Evolutionary conservation across 192 early-diverging fungal species (phyloP).

Genomic region (Coemansia sp.): DNA sequence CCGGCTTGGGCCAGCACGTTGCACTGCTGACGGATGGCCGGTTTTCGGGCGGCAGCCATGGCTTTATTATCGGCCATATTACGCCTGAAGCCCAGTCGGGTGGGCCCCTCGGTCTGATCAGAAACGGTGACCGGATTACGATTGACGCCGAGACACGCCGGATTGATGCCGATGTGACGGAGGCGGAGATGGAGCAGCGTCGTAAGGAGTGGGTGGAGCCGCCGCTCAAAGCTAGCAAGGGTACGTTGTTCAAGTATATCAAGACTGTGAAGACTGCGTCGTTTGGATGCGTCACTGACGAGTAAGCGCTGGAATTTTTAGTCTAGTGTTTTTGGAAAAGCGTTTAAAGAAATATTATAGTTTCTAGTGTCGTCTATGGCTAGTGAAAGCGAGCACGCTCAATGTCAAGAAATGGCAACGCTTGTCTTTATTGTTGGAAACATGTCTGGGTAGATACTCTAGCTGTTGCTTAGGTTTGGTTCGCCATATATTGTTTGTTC

Average conservation of each 20-base stretch:
- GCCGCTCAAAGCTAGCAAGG: slow-evolving; percentile 81
- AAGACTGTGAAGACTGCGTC: slow-evolving; percentile 78
- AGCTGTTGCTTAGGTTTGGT: no score
- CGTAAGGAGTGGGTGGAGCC: slow-evolving; percentile 75
- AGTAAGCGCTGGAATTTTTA: slow-evolving; percentile 33
- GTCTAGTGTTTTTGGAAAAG: no score
- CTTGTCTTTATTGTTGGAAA: no score
- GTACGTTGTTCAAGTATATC: slow-evolving; percentile 93
- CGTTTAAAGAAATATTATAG: no score
- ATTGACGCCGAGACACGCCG: slow-evolving; percentile 83
- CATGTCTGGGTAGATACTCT: no score
- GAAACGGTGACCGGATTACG: slow-evolving; percentile 84
- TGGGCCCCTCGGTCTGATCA: slow-evolving; percentile 90
- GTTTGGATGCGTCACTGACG: slow-evolving; percentile 86
- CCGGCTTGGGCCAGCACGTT: slow-evolving; percentile 96
- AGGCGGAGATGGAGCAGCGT: slow-evolving; percentile 75
- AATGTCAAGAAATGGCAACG: no score
- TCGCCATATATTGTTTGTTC: no score
- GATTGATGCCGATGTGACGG: slow-evolving; percentile 76
- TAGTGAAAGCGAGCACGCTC: no score
- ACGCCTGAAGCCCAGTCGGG: slow-evolving; percentile 97
- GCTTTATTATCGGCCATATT: slow-evolving; percentile 99
- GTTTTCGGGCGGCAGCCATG: slow-evolving; percentile 98
- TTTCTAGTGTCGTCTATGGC: no score
- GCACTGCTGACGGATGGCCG: slow-evolving; percentile 97